Conservation (phyloP, 306 rosid species). For the Fragaria vesca region DNA sequence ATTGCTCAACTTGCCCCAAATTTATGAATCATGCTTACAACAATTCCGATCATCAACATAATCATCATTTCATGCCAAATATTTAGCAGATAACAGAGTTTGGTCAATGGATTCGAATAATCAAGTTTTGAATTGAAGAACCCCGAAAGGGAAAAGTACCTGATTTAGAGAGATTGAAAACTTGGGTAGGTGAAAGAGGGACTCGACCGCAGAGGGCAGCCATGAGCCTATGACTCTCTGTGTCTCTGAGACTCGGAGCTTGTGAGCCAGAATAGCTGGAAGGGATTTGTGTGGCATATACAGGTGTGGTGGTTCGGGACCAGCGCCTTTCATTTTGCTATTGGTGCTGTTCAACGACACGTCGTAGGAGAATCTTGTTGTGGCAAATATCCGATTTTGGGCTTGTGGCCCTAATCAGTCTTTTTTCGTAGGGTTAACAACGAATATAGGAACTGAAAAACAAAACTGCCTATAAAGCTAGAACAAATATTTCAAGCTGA, state of each 20-base stretch:
- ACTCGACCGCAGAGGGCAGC: constrained; percentile 60
- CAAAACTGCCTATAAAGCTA: too few relatives aligned
- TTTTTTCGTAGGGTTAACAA: not conserved
- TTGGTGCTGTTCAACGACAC: constrained; percentile 17
- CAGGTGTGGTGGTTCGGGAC: not conserved
- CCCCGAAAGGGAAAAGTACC: constrained; percentile 29
- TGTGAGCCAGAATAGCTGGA: constrained; percentile 7
- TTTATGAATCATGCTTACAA: not conserved
- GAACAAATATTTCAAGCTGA: too few relatives aligned
- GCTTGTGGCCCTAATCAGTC: not conserved
- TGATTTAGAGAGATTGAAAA: constrained; percentile 42
- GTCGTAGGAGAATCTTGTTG: constrained; percentile 16
- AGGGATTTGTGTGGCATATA: constrained; percentile 1
- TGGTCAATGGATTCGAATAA: not conserved
- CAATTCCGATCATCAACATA: not conserved
- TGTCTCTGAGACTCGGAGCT: not conserved
- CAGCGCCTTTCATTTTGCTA: constrained; percentile 3
- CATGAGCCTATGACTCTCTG: constrained; percentile 19
- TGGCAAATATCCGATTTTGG: constrained; percentile 4
- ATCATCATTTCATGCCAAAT: not conserved
- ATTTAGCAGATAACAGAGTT: not conserved
- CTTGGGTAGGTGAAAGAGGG: constrained; percentile 59
- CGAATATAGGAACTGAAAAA: too few relatives aligned
- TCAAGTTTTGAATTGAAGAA: not conserved
- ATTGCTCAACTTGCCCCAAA: not conserved